Base-by-base conservation (phyloP, 2,329 filamentous ascomycete species). In the Colletotrichum tropicale region DNA sequence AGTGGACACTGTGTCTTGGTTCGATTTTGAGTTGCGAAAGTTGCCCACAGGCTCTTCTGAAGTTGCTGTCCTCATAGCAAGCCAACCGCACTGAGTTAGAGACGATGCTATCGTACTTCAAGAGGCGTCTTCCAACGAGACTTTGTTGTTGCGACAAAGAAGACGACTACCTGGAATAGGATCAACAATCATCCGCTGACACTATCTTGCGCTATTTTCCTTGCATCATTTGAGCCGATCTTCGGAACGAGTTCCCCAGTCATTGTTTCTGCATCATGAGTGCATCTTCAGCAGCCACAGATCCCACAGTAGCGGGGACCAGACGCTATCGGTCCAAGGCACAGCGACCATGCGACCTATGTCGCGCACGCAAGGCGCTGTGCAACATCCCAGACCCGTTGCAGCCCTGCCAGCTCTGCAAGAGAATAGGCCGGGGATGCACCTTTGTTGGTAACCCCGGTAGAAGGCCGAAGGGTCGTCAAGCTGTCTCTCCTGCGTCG, bases 321-420 rank as follows among this genome's bases (percentile, higher is more conserved):
- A 62, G 76, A 48, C 61, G 77, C 16, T 80, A 80, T 56, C 78
- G 78, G 9, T 80, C 77, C 34, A 79, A 80, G 43, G 76, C 78
- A 1, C 78, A 80, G 62, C 64, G 78, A 21, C 78, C 79, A 30
- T 79, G 78, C 58, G 78, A 79, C 64, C 65, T 79, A 13, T 80
- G 78, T 34, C 79, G 77, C 12, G 66, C 79, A 4, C 80, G 80
- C 26, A 81, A 81, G 43, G 80, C 78, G 3, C 77, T 81, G 5
- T 81, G 80, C 70, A 81, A 81, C 10, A 81, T 81, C 4, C 80
- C 80, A 8, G 80, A 81, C 36, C 80, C 80, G 1, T 66, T 74
- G n/a, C 66, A 71, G 43, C 80, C 80, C 21, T 81, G 80, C 34
- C 80, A 81, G 58, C 75, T 81, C 4, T 81, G 80, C 26, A 71